Evolutionary conservation across 2,329 filamentous ascomycete genomes (phyloP), one percentile per base, ranked within the genome.

Genomic region (Aspergillus viridinutans): DNA sequence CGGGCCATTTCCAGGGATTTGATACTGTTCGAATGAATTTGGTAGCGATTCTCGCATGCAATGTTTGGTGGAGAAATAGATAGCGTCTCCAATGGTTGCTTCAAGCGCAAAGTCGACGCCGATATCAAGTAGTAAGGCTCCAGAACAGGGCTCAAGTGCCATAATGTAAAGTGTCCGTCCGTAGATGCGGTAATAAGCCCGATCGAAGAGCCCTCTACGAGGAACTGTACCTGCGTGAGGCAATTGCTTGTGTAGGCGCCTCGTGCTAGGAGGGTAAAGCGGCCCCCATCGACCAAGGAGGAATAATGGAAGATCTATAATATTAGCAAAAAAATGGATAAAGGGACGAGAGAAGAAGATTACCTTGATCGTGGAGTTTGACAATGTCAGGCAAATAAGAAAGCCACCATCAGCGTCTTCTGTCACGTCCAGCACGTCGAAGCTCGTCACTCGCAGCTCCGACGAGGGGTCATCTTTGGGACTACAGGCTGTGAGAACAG

Each of bases 391-490:
- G 0, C 85, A 85, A 54, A 97, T 79, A 2, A 85, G 67, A 64
- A 88, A 86, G 4, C 56, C 59, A 42, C 63, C 58, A 32, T 64
- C 61, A 20, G 59, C 62, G 2, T 62, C 57, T 56, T 63, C 62
- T 50, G 64, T 59, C 9, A 70, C 60, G 45, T 64, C 66, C 7
- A 76, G 59, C 0, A 87, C 78, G 65, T 92, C 88, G 68, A 96
- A 94, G 65, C 87, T 85, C 76, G 87, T 90, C 62, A 97, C 90
- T 14, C 93, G 82, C 55, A 96, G 78, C 71, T 97, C 93, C 12
- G 78, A 76, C 29, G 80, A 77, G 43, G 75, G 78, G 43, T 81
- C 77, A 9, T 70, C 69, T 17, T 77, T 77, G 0, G 78, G 78
- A 64, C 81, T 81, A 12, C 72, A 68, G 2, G 78, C 78, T 60